These are phyloP conservation scores for Colletotrichum lini DNA, from an alignment of 2,329 filamentous ascomycete genomes.

Conservation along the genomic window DNA sequence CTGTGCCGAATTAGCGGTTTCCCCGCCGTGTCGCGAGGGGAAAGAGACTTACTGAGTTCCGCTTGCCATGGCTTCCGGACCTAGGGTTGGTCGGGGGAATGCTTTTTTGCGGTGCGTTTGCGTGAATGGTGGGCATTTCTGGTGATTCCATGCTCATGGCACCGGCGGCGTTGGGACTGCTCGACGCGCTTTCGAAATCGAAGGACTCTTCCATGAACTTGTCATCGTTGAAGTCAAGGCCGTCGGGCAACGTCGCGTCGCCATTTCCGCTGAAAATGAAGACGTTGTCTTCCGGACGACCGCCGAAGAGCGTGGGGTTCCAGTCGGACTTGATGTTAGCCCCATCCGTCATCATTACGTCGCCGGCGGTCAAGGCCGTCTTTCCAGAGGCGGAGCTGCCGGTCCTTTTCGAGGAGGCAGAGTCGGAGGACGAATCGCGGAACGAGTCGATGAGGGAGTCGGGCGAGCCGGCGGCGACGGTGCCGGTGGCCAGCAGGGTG, in stretches of 20 bases:
- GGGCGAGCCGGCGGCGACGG: conserved; percentile 56
- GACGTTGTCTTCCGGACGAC: conserved; percentile 52
- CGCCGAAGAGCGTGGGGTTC: conserved; percentile 54
- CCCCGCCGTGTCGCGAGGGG: not conserved
- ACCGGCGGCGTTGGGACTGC: conserved; percentile 63
- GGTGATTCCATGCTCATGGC: conserved; percentile 57
- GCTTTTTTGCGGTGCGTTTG: conserved; percentile 49
- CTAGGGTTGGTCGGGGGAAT: conserved; percentile 46
- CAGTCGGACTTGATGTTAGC: conserved; percentile 60
- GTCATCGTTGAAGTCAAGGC: conserved; percentile 54
- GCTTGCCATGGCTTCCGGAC: conserved; percentile 54
- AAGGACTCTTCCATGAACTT: conserved; percentile 65
- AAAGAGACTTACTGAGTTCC: conserved; percentile 29
- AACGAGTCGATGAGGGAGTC: conserved; percentile 60
- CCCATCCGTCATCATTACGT: conserved; percentile 61
- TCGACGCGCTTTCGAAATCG: conserved; percentile 72
- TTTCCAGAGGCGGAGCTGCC: conserved; percentile 63
- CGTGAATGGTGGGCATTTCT: conserved; percentile 58
- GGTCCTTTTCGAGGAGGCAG: conserved; percentile 64
- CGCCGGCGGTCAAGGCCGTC: conserved; percentile 56
- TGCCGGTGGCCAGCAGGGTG: conserved; percentile 42
- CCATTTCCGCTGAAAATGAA: conserved; percentile 53
- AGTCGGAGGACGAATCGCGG: conserved; percentile 67
- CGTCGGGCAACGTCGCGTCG: conserved; percentile 48
- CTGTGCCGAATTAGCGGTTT: conserved; percentile 54